Evolutionary conservation across 441 rosid species (phyloP), one percentile per base, ranked within the genome.

Genomic region (Corymbia citriodora): DNA sequence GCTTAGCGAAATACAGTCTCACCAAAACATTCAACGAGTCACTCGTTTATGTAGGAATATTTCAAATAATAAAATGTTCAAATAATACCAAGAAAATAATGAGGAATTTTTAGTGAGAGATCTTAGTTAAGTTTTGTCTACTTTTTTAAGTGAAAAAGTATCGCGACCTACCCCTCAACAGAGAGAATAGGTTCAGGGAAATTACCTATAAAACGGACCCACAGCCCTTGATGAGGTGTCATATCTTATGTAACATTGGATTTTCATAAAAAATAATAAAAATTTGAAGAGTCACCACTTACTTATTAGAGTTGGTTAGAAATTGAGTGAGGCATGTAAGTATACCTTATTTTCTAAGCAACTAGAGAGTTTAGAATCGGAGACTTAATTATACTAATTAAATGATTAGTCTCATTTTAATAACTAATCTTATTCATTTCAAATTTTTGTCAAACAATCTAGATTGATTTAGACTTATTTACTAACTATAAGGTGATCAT

Each of bases 341-440:
- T 57, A 9, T 57, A 57, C 1, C 7, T 4, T 1, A 57, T 1
- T 57, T 57, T 12, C 1, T 4, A 57, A 0, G 1, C 25, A 23
- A 57, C 10, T 0, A 23, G 0, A 57, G 0, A 57, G 4, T 23
- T 21, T 57, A 23, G 0, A 29, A 21, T 23, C 1, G 6, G 0
- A 13, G 29, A 23, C 25, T 57, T 57, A 21, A 0, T 1, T 57
- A 10, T 0, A 57, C 6, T 57, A 57, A 57, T 23, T 23, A 23
- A 57, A 21, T 12, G 25, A 57, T 13, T 57, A 57, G 63, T 23
- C 2, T 13, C 2, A 57, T 57, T 57, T 57, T 1, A 57, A 0
- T 57, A 23, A 6, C 0, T 57, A 57, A 23, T 57, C 6, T 23
- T 57, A 0, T 57, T 57, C 0, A 57, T 57, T 57, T 21, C 23